Evolutionary conservation across 2,329 filamentous ascomycete genomes (phyloP).

Genomic region (Aureobasidium musti): DNA sequence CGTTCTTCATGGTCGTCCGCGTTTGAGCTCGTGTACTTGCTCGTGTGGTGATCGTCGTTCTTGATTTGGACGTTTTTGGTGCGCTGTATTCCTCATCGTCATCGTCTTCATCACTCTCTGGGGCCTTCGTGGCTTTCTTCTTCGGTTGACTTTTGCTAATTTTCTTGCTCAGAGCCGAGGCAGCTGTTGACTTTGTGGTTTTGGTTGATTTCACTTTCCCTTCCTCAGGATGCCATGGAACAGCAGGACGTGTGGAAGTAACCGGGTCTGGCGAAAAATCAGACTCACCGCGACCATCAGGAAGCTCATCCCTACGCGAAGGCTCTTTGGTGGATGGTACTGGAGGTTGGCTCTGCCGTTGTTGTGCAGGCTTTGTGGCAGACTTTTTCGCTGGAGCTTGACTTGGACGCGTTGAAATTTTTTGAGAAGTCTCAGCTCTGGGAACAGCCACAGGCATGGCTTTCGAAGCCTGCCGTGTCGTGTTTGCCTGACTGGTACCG

Average conservation of each 20-base stretch:
- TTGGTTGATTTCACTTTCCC: background rate
- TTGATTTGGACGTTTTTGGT: background rate
- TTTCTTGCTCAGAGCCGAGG: background rate
- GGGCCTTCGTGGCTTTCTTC: background rate
- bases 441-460: background rate
- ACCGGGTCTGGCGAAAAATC: background rate
- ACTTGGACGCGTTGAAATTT: background rate
- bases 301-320: background rate
- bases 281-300: background rate
- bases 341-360: background rate
- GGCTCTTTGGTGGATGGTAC: background rate
- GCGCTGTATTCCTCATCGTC: constrained; percentile 20
- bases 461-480: background rate
- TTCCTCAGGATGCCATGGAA: background rate
- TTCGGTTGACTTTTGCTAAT: background rate
- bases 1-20: background rate
- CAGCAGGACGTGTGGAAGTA: background rate
- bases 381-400: background rate
- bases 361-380: background rate
- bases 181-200: background rate
- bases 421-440: background rate
- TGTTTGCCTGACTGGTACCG: background rate
- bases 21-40: constrained; percentile 6
- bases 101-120: background rate
- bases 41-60: background rate